These are phyloP conservation scores for Gigaspora rosea DNA, from an alignment of 192 early-diverging fungal species.

Conservation along the genomic window DNA sequence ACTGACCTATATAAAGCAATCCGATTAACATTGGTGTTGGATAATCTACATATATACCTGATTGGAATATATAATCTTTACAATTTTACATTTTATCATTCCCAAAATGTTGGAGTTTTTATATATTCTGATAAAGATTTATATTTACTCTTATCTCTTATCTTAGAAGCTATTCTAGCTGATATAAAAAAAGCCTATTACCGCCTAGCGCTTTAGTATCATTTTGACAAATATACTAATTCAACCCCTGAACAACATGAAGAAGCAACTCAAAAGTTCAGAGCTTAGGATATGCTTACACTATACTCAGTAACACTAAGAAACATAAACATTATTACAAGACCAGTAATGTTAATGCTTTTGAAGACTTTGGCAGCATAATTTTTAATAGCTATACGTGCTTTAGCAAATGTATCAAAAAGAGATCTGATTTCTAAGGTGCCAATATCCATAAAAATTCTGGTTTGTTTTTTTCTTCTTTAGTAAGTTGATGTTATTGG, in stretches of 20 bases:
- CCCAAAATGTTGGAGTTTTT: no score
- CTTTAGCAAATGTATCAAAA: no score
- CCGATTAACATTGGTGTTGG: no score
- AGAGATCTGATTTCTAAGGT: no score
- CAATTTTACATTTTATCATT: no score
- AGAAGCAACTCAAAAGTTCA: conserved; percentile 73
- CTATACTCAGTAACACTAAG: conserved; percentile 67
- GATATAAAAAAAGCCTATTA: conserved; percentile 87
- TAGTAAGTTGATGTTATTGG: no score
- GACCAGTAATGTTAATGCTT: conserved; percentile 61
- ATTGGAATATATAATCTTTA: no score
- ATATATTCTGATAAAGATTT: not conserved
- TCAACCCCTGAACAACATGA: conserved; percentile 60
- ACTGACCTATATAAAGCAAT: no score
- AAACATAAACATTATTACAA: conserved; percentile 69
- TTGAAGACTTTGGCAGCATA: conserved; percentile 24
- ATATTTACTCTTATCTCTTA: conserved; percentile 9
- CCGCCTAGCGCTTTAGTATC: conserved; percentile 83
- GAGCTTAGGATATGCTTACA: conserved; percentile 71
- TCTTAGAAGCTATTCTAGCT: not conserved
- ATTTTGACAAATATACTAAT: conserved; percentile 74
- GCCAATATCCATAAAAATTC: no score
- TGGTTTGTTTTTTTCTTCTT: no score
- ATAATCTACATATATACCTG: no score
- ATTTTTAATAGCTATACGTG: no score